Evolutionary conservation across 257 asterid genomes (phyloP), one percentile per base, ranked within the genome.

Genomic region (Petunia axillaris): DNA sequence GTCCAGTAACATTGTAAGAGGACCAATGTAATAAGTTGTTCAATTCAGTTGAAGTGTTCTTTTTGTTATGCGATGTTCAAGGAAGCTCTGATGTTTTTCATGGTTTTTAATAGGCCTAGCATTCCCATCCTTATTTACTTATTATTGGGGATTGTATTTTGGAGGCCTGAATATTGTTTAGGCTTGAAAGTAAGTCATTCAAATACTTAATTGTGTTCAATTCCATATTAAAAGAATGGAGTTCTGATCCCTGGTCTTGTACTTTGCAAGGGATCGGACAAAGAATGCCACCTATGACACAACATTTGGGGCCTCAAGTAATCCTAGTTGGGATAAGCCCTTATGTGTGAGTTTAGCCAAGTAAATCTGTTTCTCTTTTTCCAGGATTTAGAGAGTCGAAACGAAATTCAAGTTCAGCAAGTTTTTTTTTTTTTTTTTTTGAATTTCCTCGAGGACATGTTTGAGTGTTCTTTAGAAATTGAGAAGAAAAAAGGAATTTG

Each of bases 11-110:
- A 10, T 37, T 4, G 36, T 35, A 36, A 63, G 62, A 50, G 78
- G 63, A 73, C 62, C 1, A 11, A 50, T 73, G 78, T 73, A 73
- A 73, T 73, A 50, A 73, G 35, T 36, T 25, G 77, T 25, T 71
- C 62, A 71, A 48, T 35, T 71, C 46, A 71, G 43, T 71, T 48
- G 35, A 48, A 48, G 43, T 46, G 25, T 46, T 6, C 11, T 35
- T 71, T 15, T 48, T 35, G 41, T 71, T 48, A 71, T 71, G 35
- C 60, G 48, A 25, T 46, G 44, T n/a, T 71, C 62, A 71, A 35
- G 7, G 35, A 71, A 35, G 35, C 50, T 48, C 3, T 48, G 41
- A 46, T 35, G 35, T 48, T 46, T 11, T 71, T 71, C 25, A 71
- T 48, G 43, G 54, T 9, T 71, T 44, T 8, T 2, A 44, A 44